Evolutionary conservation across 495 filamentous ascomycete species (phyloP).

Genomic region (Barbatosphaeria neglecta): DNA sequence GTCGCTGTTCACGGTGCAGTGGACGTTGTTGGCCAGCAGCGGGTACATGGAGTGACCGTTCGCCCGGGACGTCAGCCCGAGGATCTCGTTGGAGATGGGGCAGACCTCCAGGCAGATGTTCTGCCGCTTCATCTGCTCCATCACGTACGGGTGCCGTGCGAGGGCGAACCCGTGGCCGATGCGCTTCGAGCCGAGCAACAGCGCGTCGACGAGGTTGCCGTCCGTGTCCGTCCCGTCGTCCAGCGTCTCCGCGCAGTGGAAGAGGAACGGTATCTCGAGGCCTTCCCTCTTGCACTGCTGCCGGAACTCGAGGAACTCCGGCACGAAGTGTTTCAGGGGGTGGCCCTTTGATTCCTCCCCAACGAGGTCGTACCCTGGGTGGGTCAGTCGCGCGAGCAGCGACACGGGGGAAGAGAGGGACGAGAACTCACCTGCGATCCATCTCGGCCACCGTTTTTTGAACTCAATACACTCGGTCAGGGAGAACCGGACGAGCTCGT

Average conservation of each 20-base stretch:
- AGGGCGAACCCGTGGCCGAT: constrained; percentile 91
- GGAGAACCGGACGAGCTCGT: constrained; percentile 45
- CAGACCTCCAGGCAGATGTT: constrained; percentile 80
- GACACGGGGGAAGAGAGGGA: constrained; percentile 3
- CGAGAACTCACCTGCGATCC: constrained; percentile 46
- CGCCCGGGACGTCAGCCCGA: constrained; percentile 36
- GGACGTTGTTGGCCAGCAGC: constrained; percentile 38
- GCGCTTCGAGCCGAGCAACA: constrained; percentile 69
- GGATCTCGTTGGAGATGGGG: constrained; percentile 79
- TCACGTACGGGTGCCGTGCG: constrained; percentile 72
- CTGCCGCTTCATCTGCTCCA: constrained; percentile 70
- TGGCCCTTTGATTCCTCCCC: constrained; percentile 70
- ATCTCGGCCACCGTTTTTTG: constrained; percentile 55
- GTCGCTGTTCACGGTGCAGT: constrained; percentile 42
- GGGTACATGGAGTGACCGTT: constrained; percentile 37
- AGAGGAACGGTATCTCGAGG: constrained; percentile 84
- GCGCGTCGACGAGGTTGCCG: constrained; percentile 78
- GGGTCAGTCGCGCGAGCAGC: background rate
- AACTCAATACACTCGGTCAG: constrained; percentile 71
- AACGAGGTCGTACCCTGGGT: constrained; percentile 69
- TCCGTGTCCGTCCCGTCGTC: constrained; percentile 67
- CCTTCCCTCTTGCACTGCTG: constrained; percentile 53
- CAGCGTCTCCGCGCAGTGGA: constrained; percentile 86
- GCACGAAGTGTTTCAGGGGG: constrained; percentile 57
- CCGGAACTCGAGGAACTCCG: constrained; percentile 74